These are phyloP conservation scores for Comarum palustre DNA, from an alignment of 306 rosid species.

Conservation along the genomic window DNA sequence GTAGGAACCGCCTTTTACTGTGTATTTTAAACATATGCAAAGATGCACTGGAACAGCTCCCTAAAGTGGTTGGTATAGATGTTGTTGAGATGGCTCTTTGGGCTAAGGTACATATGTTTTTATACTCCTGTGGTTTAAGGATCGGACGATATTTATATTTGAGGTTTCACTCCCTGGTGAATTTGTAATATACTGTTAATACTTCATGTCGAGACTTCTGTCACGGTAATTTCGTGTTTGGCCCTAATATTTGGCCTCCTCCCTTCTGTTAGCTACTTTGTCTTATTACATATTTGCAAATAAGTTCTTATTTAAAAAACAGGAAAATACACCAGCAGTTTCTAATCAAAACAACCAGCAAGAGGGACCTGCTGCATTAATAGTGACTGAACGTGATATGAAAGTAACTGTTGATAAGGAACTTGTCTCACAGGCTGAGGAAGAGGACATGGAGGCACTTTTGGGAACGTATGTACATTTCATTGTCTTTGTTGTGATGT, in stretches of 20 bases:
- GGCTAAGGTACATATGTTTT: constrained; percentile 74
- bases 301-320: not conserved
- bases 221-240: not conserved
- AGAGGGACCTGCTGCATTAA: constrained; percentile 52
- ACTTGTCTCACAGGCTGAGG: constrained; percentile 97
- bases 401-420: constrained; percentile 91
- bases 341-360: constrained; percentile 39
- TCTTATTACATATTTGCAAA: not conserved
- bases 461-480: constrained; percentile 69
- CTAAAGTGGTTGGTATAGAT: constrained; percentile 94
- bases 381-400: constrained; percentile 56
- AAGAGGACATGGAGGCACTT: constrained; percentile 98
- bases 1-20: constrained; percentile 83
- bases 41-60: constrained; percentile 76
- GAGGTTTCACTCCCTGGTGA: constrained; percentile 8
- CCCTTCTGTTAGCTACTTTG: not conserved
- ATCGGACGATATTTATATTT: not conserved
- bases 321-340: constrained; percentile 79
- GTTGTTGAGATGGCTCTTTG: constrained; percentile 99
- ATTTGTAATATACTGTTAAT: not conserved
- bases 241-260: not conserved
- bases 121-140: constrained; percentile 18
- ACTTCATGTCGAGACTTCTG: not conserved
- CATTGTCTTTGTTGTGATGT: not conserved
- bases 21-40: constrained; percentile 75